A percentile compares a stretch with the other conserved stretches of the same genome.
Evolutionary conservation across 1,284 basidiomycete species (phyloP).

Genomic region (Ceratobasidium sp.): DNA sequence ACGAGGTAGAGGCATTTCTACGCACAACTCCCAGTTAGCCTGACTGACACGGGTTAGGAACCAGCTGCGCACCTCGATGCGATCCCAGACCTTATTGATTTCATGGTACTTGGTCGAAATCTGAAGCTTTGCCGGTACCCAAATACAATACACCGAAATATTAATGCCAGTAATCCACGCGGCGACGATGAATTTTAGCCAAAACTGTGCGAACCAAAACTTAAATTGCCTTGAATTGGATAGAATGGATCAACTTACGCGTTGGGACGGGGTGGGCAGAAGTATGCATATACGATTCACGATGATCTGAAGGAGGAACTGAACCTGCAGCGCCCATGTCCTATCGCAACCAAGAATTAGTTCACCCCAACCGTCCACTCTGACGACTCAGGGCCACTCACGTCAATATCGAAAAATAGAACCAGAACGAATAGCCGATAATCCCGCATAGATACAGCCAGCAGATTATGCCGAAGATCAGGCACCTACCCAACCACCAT

Average conservation of each 20-base stretch:
- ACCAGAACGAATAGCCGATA: slow-evolving; percentile 46
- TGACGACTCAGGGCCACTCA: background rate
- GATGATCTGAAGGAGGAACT: slow-evolving; percentile 49
- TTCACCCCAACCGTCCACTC: background rate
- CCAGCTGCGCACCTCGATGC: slow-evolving; percentile 32
- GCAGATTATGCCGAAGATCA: slow-evolving; percentile 46
- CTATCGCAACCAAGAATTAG: slow-evolving; percentile 8
- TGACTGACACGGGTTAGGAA: no score
- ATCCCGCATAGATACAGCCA: slow-evolving; percentile 47
- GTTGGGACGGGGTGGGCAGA: slow-evolving; percentile 4
- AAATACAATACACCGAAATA: slow-evolving; percentile 48
- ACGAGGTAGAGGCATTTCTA: slow-evolving; percentile 49
- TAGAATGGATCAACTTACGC: background rate
- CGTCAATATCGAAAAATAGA: slow-evolving; percentile 48
- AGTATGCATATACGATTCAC: slow-evolving; percentile 48
- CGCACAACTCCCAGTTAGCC: no score
- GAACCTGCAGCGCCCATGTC: slow-evolving; percentile 45
- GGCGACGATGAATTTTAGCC: slow-evolving; percentile 48
- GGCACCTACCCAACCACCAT: slow-evolving; percentile 16
- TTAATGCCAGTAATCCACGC: slow-evolving; percentile 47
- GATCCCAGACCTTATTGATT: slow-evolving; percentile 48
- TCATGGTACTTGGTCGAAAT: slow-evolving; percentile 43
- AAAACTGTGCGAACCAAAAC: slow-evolving; percentile 1
- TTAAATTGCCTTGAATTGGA: background rate
- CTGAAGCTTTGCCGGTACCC: slow-evolving; percentile 49